Evolutionary conservation across 2,329 filamentous ascomycete species (phyloP), one percentile per base, ranked within the genome.

Genomic region (Didymosphaeria variabile): DNA sequence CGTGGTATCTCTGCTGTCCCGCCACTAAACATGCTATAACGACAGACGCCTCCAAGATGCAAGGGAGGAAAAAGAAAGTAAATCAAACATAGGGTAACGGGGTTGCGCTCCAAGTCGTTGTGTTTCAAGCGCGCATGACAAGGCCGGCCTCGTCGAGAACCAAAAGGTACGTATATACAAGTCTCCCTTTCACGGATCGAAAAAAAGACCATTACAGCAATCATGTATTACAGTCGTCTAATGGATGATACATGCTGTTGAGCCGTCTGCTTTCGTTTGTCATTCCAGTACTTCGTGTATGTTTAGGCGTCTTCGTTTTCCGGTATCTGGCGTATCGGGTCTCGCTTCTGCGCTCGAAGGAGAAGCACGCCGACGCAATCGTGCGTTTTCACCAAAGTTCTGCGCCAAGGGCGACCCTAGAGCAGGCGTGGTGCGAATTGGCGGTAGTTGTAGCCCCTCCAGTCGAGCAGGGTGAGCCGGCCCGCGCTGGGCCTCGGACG

Each of bases 211-310:
- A 55, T 55, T 57, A 51, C 45, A 44, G 50, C 55, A 50, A 42
- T 21, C 31, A 31, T 44, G 45, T 51, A 49, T 51, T 49, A 57
- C 46, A 42, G 49, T 50, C 31, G 38, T 46, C 38, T 50, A 34
- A 17, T 17, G 13, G 34, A 51, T 57, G 21, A 29, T 31, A 17
- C 46, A 40, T 49, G 21, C 42, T 21, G 45, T 57, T 40, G n/a
- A 21, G 32, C 42, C 40, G 31, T 53, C 38, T 36, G n/a, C 45
- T 49, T 54, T 59, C 53, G 40, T 55, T 47, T 31, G n/a, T 67
- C 68, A 78, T 64, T 75, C 73, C 38, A 79, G 63, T 50, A 79
- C 70, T 63, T 78, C 75, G 34, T 72, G 71, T 44, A 79, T 78
- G 57, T 78, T 77, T 55, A 79, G 57, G 38, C 75, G 70, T 47